A percentile compares a stretch with the other conserved stretches of the same genome.
Evolutionary conservation across 2,329 filamentous ascomycete genomes (phyloP).

Genomic region (Aspergillus melleus): DNA sequence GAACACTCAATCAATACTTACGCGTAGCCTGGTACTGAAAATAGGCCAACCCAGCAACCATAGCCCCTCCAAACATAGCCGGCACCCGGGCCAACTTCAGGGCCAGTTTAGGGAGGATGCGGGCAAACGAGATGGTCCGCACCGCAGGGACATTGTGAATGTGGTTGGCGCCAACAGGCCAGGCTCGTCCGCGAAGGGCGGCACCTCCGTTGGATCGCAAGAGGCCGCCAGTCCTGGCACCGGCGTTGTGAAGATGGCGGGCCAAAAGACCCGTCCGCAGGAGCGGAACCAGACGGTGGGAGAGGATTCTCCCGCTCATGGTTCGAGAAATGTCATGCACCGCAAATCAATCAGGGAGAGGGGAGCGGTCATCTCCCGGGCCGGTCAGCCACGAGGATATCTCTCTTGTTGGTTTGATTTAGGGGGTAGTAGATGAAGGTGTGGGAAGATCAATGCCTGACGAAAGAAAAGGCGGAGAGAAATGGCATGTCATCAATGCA

Average conservation of each 20-base stretch:
- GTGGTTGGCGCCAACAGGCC: constrained; percentile 73
- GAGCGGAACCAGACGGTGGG: constrained; percentile 68
- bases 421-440: background rate
- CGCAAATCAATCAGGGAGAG: constrained; percentile 12
- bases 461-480: constrained; percentile 2
- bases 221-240: constrained; percentile 67
- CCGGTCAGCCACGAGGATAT: constrained; percentile 11
- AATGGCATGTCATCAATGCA: background rate
- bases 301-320: constrained; percentile 75
- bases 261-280: constrained; percentile 61
- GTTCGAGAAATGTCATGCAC: constrained; percentile 42
- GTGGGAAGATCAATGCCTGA: background rate
- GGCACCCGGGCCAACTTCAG: constrained; percentile 85
- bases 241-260: constrained; percentile 63
- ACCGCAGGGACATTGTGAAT: constrained; percentile 77
- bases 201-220: constrained; percentile 65
- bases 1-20: constrained; percentile 48
- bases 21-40: constrained; percentile 92
- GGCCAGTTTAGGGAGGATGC: constrained; percentile 78
- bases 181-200: constrained; percentile 64
- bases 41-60: constrained; percentile 85
- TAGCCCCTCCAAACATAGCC: constrained; percentile 86
- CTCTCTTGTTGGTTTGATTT: background rate
- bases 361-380: constrained; percentile 23
- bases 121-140: constrained; percentile 65